A percentile compares a stretch with the other conserved stretches of the same genome.
Conservation (phyloP, 2,329 filamentous ascomycete species). For the Triangularia verruculosa region DNA sequence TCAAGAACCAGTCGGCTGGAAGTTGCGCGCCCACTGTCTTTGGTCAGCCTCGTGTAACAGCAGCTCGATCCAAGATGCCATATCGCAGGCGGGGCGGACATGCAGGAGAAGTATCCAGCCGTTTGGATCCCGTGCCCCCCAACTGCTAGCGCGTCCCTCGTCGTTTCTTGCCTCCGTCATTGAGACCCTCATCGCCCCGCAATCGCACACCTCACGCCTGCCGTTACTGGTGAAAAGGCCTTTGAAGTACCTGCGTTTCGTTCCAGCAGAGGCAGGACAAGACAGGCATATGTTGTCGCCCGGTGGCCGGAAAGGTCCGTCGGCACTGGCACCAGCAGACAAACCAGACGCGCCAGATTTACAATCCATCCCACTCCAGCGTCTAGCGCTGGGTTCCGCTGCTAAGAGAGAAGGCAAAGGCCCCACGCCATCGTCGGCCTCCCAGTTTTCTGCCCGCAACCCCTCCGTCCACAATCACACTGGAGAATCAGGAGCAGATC, state of each 20-base stretch:
- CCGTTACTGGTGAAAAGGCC: background rate
- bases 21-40: background rate
- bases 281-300: slow-evolving; percentile 22
- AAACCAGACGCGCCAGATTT: slow-evolving; percentile 10
- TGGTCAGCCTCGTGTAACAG: background rate
- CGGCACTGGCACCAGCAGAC: background rate
- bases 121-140: background rate
- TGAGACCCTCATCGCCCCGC: background rate
- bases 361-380: slow-evolving; percentile 23
- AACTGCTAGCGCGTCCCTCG: background rate
- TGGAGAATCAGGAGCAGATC: slow-evolving; percentile 8
- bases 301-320: slow-evolving; percentile 7
- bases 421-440: slow-evolving; percentile 21
- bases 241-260: background rate
- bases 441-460: slow-evolving; percentile 12
- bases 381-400: slow-evolving; percentile 20
- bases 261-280: slow-evolving; percentile 4
- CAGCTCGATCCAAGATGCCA: background rate
- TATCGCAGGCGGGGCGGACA: background rate
- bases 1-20: background rate
- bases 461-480: slow-evolving; percentile 8
- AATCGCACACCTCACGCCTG: background rate
- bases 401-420: background rate
- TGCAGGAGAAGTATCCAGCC: background rate
- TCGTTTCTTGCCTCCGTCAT: background rate